Percentiles rank a stretch among this genome's conserved stretches.
Conservation (phyloP, 768 basidiomycete genomes). For the Tylopilus sp. region DNA sequence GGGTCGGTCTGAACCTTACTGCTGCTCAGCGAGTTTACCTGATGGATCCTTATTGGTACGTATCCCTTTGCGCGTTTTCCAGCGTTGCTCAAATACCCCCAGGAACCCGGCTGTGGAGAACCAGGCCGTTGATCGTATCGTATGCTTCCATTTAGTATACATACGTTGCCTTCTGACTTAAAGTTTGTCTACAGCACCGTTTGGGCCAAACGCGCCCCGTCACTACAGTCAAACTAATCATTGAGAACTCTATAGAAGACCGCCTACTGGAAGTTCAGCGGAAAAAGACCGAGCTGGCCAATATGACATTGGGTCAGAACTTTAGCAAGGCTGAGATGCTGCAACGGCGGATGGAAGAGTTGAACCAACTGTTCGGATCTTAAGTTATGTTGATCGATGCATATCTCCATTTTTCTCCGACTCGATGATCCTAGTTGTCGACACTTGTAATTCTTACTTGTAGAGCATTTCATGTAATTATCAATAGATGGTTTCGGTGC, state of each 20-base stretch:
- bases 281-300: constrained; percentile 92
- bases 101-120: constrained; percentile 98
- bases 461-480: constrained; percentile 33
- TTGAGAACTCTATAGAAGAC: constrained; percentile 91
- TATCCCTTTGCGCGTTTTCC: background rate
- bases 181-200: constrained; percentile 63
- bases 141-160: constrained; percentile 39
- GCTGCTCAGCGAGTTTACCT: constrained; percentile 92
- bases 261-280: constrained; percentile 89
- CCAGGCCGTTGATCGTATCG: constrained; percentile 96
- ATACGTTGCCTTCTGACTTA: background rate
- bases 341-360: constrained; percentile 84
- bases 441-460: constrained; percentile 29
- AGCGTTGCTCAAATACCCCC: constrained; percentile 1
- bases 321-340: constrained; percentile 86
- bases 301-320: constrained; percentile 86
- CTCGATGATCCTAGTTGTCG: constrained; percentile 21
- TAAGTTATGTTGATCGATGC: constrained; percentile 27
- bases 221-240: constrained; percentile 88
- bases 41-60: constrained; percentile 94
- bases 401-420: constrained; percentile 13
- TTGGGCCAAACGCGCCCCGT: constrained; percentile 93
- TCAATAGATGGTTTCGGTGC: constrained; percentile 23
- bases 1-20: constrained; percentile 94
- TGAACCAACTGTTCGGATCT: constrained; percentile 67